Base-by-base conservation (phyloP, 2,329 filamentous ascomycete species). In the Ceratocystis ficicola region DNA sequence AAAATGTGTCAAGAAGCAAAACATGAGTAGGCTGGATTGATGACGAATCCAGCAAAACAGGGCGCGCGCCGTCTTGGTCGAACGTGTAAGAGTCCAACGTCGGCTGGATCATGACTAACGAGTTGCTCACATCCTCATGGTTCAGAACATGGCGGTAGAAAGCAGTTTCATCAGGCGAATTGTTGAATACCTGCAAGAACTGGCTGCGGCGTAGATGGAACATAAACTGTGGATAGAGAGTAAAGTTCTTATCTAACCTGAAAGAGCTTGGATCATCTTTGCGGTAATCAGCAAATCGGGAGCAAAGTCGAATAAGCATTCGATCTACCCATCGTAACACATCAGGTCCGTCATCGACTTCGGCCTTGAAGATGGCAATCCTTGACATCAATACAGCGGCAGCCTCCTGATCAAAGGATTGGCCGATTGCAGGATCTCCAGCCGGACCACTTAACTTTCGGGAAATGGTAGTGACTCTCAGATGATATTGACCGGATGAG, bases 151-250 rank as follows among this genome's bases (percentile, higher is more conserved):
- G 94, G 68, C 94, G 85, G 75, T 97, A 96, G 77, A 99, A 99
- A n/a, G 94, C 94, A 28, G 94, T 99, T 77, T 99, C 94, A 72
- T 99, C 94, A 6, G 94, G 94, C 0, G 93, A 97, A 76, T 97
- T 99, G 80, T 99, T 99, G 83, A 99, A 99, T 66, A 99, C 92
- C 74, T 99, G 94, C 70, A 99, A 77, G 80, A 99, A 99, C 76
- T 97, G 94, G 76, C 91, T 96, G 76, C 94, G 86, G 71, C 94
- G 88, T 68, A 99, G 83, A 76, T 99, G 94, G 81, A 99, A 99
- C 94, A 99, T 99, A 78, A 99, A 99, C 75, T 99, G 94, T 30
- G 94, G 94, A 73, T 99, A 99, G 17, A 99, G 82, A 0, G 93
- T 97, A 74, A 99, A 99, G 80, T 99, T 99, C 84, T 96, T 96